A percentile compares a stretch with the other conserved stretches of the same genome.
Conservation (phyloP, 2,329 filamentous ascomycete species). For the Colletotrichum limetticola region DNA sequence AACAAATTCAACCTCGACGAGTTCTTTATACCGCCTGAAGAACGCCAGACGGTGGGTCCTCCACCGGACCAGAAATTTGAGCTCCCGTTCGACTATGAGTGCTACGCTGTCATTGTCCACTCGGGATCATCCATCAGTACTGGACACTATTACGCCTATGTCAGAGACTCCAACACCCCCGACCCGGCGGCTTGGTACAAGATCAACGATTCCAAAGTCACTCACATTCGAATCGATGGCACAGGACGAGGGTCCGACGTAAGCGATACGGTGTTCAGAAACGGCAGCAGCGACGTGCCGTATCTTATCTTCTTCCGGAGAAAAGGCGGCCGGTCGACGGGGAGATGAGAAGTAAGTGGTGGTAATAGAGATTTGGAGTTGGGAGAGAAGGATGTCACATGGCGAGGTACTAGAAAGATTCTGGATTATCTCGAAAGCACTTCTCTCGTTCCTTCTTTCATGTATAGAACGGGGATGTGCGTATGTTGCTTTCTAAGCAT, state of each 20-base stretch:
- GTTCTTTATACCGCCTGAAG: slow-evolving; percentile 52
- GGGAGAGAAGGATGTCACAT: neutral
- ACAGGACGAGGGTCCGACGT: slow-evolving; percentile 45
- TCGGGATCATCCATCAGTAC: slow-evolving; percentile 72
- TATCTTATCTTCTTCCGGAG: slow-evolving; percentile 60
- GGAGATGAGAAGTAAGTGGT: neutral
- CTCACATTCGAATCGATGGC: slow-evolving; percentile 53
- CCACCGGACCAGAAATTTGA: slow-evolving; percentile 51
- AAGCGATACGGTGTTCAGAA: slow-evolving; percentile 50
- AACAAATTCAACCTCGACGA: slow-evolving; percentile 69
- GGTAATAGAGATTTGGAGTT: slow-evolving; percentile 7
- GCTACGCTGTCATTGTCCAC: slow-evolving; percentile 87
- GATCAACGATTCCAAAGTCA: slow-evolving; percentile 59
- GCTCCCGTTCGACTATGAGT: slow-evolving; percentile 79
- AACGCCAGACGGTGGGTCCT: slow-evolving; percentile 43
- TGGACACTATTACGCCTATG: slow-evolving; percentile 84
- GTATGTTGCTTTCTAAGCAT: neutral
- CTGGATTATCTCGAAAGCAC: neutral
- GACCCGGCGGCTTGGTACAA: slow-evolving; percentile 59
- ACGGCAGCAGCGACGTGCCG: slow-evolving; percentile 51
- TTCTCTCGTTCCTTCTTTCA: neutral
- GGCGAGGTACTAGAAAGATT: neutral
- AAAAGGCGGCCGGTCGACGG: slow-evolving; percentile 41
- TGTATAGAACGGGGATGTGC: slow-evolving; percentile 12
- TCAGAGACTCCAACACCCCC: slow-evolving; percentile 64